phyloP scores from a whole-genome alignment of 371 early-diverging fungal species.

The Mortierella sp. region DNA sequence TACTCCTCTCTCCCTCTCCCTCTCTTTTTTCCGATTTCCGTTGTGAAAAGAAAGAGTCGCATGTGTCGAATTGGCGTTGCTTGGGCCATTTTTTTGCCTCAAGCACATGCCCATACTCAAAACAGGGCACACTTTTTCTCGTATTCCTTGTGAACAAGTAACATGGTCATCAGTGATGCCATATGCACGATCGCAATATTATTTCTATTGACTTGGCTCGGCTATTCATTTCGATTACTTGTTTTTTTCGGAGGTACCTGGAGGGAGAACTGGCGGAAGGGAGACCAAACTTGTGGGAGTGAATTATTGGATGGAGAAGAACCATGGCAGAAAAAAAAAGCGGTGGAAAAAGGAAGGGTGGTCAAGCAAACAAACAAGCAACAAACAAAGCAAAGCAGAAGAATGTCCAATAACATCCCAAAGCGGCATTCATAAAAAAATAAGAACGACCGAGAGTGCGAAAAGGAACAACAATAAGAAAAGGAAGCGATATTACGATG shows the following conservation, averaged over 20 bases:
- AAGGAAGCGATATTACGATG: not conserved
- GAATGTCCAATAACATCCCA: not conserved
- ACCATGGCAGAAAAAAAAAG: not conserved
- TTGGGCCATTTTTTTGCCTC: slow-evolving; percentile 1
- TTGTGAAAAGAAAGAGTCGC: not conserved
- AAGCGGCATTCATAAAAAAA: not conserved
- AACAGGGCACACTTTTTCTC: not conserved
- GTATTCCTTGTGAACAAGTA: not conserved
- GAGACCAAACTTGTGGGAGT: not conserved
- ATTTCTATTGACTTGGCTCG: not conserved
- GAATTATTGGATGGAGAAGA: not conserved
- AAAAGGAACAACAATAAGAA: not conserved
- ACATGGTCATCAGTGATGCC: not conserved
- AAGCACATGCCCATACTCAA: not conserved
- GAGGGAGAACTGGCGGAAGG: not conserved
- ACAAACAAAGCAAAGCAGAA: not conserved
- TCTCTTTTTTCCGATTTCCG: not conserved
- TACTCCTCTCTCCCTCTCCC: not conserved
- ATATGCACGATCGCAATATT: not conserved
- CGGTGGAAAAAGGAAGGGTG: not conserved
- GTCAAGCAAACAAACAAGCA: not conserved
- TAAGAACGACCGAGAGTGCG: too few species aligned
- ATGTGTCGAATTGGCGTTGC: not conserved
- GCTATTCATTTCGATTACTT: not conserved
- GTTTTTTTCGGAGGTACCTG: not conserved